These are phyloP conservation scores for Scheffersomyces titani DNA, from an alignment of 1,139 yeast genomes.

Conservation along the genomic window DNA sequence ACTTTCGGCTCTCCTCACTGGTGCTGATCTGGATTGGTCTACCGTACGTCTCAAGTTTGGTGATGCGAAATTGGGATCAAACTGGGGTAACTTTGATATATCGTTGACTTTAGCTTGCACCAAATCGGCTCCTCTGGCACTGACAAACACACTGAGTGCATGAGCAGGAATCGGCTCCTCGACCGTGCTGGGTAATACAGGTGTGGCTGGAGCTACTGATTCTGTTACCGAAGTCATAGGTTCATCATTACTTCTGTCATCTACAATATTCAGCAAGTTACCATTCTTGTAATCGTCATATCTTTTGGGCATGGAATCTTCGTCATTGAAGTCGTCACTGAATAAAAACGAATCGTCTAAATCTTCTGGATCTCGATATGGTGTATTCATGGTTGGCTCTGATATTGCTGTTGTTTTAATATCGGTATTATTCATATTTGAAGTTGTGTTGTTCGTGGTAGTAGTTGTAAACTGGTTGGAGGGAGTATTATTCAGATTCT, in stretches of 20 bases:
- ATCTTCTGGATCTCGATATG: conserved; percentile 32
- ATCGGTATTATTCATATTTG: conserved; percentile 9
- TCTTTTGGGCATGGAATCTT: conserved; percentile 4
- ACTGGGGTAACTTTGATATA: conserved; percentile 35
- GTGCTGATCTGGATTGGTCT: conserved; percentile 61
- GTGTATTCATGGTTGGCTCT: conserved; percentile 11
- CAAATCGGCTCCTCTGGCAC: conserved; percentile 59
- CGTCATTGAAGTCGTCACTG: conserved; percentile 54
- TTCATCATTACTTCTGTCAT: background rate
- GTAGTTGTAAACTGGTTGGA: background rate
- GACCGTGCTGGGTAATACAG: conserved; percentile 1
- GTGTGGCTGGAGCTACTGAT: conserved; percentile 4
- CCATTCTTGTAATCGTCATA: conserved; percentile 19
- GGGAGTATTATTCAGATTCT: background rate
- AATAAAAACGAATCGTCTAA: conserved; percentile 68
- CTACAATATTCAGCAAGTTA: background rate
- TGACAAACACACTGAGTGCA: conserved; percentile 42
- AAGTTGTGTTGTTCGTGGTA: conserved; percentile 1
- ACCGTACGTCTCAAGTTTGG: conserved; percentile 54
- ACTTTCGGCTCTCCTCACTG: conserved; percentile 47
- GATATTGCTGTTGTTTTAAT: conserved; percentile 12
- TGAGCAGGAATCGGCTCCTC: conserved; percentile 2
- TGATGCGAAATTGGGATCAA: conserved; percentile 52
- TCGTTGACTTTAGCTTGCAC: conserved; percentile 47
- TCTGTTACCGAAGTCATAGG: conserved; percentile 2